Percentiles rank a stretch among this genome's conserved stretches.
Evolutionary conservation across 2,329 filamentous ascomycete genomes (phyloP).

Genomic region (Apiospora marii): DNA sequence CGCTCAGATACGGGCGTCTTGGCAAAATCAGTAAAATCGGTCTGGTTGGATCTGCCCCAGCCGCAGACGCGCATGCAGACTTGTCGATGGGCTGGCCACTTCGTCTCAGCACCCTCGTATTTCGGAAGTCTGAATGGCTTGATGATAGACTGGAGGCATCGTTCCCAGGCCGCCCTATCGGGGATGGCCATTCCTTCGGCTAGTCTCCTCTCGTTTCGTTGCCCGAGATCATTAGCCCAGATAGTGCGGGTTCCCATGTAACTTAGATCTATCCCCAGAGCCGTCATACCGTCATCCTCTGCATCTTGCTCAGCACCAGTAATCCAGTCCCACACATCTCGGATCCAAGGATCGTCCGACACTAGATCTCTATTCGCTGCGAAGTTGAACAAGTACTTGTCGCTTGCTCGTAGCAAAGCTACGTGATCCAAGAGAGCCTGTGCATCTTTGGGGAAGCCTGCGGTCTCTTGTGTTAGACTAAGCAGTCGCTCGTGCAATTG

Average conservation of each 20-base stretch:
- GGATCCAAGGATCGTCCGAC: constrained; percentile 76
- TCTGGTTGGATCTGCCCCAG: constrained; percentile 67
- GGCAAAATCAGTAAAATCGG: constrained; percentile 51
- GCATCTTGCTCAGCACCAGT: constrained; percentile 71
- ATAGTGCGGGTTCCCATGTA: constrained; percentile 78
- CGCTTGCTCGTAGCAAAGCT: constrained; percentile 67
- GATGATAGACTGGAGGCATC: constrained; percentile 69
- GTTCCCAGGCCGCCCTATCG: constrained; percentile 64
- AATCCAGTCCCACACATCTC: constrained; percentile 81
- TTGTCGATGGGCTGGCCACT: constrained; percentile 74
- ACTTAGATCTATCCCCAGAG: constrained; percentile 73
- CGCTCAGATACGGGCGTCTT: constrained; percentile 55
- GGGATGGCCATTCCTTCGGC: constrained; percentile 53
- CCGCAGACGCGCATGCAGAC: constrained; percentile 78
- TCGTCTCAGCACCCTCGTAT: constrained; percentile 70
- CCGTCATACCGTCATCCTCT: constrained; percentile 73
- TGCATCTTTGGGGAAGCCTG: constrained; percentile 58
- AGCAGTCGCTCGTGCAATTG: constrained; percentile 66
- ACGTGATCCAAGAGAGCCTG: constrained; percentile 62
- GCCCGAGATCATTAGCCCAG: constrained; percentile 73
- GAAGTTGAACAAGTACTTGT: constrained; percentile 71
- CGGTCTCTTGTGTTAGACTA: constrained; percentile 51
- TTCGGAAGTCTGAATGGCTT: constrained; percentile 67
- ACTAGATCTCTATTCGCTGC: constrained; percentile 71
- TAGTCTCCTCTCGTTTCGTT: constrained; percentile 56